Percentiles rank a stretch among this genome's conserved stretches.
Conservation (phyloP, 208 protist species). For the Porcisia hertigi region DNA sequence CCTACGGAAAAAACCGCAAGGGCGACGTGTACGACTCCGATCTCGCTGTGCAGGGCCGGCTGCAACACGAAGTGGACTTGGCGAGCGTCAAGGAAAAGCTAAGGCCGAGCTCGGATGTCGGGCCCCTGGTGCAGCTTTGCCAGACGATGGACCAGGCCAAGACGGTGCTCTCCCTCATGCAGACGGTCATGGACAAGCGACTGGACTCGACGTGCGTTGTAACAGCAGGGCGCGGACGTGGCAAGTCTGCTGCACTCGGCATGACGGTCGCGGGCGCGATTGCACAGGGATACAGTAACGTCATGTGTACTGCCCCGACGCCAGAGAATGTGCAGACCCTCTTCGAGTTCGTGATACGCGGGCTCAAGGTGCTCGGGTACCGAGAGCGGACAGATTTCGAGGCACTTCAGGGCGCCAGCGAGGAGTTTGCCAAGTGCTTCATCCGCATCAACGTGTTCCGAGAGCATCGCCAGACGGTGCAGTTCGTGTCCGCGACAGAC, state of each 20-base stretch:
- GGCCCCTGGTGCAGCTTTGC: slow-evolving; percentile 91
- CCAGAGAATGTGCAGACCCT: slow-evolving; percentile 98
- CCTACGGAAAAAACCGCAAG: slow-evolving; percentile 42
- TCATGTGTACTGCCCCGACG: slow-evolving; percentile 98
- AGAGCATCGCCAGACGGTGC: slow-evolving; percentile 98
- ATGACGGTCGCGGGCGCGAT: slow-evolving; percentile 97
- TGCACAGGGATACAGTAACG: slow-evolving; percentile 98
- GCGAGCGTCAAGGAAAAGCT: slow-evolving; percentile 79
- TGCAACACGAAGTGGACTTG: slow-evolving; percentile 87
- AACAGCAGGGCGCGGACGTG: slow-evolving; percentile 97
- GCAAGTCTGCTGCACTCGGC: slow-evolving; percentile 96
- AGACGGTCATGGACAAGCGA: slow-evolving; percentile 96
- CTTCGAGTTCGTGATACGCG: slow-evolving; percentile 99
- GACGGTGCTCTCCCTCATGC: slow-evolving; percentile 97
- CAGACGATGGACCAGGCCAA: slow-evolving; percentile 97
- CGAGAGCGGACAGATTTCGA: slow-evolving; percentile 98
- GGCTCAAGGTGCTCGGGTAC: slow-evolving; percentile 96
- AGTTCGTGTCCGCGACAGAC: slow-evolving; percentile 96
- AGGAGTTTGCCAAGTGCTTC: slow-evolving; percentile 96
- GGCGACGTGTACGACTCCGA: slow-evolving; percentile 57
- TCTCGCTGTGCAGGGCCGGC: slow-evolving; percentile 70
- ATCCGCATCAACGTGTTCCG: slow-evolving; percentile 98
- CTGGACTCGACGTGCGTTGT: slow-evolving; percentile 96
- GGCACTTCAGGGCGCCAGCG: slow-evolving; percentile 90
- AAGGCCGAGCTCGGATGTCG: slow-evolving; percentile 77